Evolutionary conservation across 1,284 basidiomycete genomes (phyloP).

Genomic region (Apiotrichum brassicae): DNA sequence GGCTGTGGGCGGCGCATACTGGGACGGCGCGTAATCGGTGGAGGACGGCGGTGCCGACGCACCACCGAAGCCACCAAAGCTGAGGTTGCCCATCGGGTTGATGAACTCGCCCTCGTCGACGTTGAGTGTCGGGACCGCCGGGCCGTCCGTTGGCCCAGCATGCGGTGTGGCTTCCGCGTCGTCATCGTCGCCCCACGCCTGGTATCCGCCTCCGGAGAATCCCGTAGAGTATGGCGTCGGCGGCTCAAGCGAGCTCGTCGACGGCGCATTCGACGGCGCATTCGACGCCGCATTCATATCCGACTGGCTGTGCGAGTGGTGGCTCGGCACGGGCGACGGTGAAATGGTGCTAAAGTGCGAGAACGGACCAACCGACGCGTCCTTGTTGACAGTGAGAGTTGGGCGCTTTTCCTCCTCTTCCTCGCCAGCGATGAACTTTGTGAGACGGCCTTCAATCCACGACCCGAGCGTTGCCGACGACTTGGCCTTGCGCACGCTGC

Average conservation of each 20-base stretch:
- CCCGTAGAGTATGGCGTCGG: not conserved
- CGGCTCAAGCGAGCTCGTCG: not conserved
- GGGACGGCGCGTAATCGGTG: conserved; percentile 1
- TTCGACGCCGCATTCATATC: conserved; percentile 12
- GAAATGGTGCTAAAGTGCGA: conserved; percentile 92
- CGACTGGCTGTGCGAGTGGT: conserved; percentile 36
- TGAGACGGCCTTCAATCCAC: conserved; percentile 89
- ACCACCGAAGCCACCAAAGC: not conserved
- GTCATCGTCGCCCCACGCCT: conserved; percentile 12
- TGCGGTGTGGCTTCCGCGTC: conserved; percentile 3
- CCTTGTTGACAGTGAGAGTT: conserved; percentile 9
- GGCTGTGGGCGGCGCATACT: not conserved
- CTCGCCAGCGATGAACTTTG: conserved; percentile 93
- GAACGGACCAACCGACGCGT: conserved; percentile 66
- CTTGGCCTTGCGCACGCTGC: conserved; percentile 55
- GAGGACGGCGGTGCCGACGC: not conserved
- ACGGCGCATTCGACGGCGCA: not conserved
- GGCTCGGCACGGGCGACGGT: conserved; percentile 59
- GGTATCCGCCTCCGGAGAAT: conserved; percentile 6
- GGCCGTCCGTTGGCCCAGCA: not conserved
- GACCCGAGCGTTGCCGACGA: conserved; percentile 89
- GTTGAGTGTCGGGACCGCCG: conserved; percentile 6
- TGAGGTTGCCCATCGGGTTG: conserved; percentile 14
- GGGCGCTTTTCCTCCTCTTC: conserved; percentile 50
- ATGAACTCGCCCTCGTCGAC: conserved; percentile 57